These are phyloP conservation scores for Cercospora zeae-maydis DNA, from an alignment of 2,329 filamentous ascomycete genomes.

Conservation along the genomic window DNA sequence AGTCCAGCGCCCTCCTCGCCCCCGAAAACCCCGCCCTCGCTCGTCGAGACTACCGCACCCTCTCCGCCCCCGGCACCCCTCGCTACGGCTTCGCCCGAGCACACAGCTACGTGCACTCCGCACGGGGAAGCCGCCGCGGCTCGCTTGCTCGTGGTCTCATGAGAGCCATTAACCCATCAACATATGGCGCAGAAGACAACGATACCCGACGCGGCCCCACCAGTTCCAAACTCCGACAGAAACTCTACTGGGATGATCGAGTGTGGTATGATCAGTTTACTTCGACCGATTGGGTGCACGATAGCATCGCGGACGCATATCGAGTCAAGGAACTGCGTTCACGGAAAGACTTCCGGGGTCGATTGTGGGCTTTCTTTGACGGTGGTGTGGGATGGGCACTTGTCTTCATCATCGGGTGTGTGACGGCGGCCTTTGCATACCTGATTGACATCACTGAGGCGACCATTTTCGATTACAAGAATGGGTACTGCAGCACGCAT, in stretches of 20 bases:
- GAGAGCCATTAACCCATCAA: slow-evolving; percentile 20
- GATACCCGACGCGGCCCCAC: slow-evolving; percentile 11
- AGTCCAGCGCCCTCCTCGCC: slow-evolving; percentile 4
- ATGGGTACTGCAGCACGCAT: slow-evolving; percentile 69
- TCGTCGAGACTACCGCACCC: slow-evolving; percentile 25
- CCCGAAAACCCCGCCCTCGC: slow-evolving; percentile 30
- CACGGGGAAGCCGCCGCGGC: slow-evolving; percentile 43
- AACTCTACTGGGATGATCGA: slow-evolving; percentile 72
- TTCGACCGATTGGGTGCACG: slow-evolving; percentile 96
- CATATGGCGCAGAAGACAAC: slow-evolving; percentile 17
- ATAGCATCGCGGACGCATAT: slow-evolving; percentile 90
- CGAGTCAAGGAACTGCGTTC: slow-evolving; percentile 78
- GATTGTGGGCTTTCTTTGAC: slow-evolving; percentile 72
- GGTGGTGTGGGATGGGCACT: slow-evolving; percentile 91
- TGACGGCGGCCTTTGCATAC: slow-evolving; percentile 84
- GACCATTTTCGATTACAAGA: slow-evolving; percentile 83
- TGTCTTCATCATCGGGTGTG: slow-evolving; percentile 80
- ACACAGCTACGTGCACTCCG: slow-evolving; percentile 33
- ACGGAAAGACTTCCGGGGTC: slow-evolving; percentile 80
- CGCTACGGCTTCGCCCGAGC: slow-evolving; percentile 34
- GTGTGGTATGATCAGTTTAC: slow-evolving; percentile 99
- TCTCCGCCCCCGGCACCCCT: slow-evolving; percentile 22
- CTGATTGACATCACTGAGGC: slow-evolving; percentile 83
- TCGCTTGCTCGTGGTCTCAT: slow-evolving; percentile 41
- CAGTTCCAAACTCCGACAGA: slow-evolving; percentile 47